Base-by-base conservation (phyloP, 2,329 filamentous ascomycete genomes). In the Aureobasidium pullulans region DNA sequence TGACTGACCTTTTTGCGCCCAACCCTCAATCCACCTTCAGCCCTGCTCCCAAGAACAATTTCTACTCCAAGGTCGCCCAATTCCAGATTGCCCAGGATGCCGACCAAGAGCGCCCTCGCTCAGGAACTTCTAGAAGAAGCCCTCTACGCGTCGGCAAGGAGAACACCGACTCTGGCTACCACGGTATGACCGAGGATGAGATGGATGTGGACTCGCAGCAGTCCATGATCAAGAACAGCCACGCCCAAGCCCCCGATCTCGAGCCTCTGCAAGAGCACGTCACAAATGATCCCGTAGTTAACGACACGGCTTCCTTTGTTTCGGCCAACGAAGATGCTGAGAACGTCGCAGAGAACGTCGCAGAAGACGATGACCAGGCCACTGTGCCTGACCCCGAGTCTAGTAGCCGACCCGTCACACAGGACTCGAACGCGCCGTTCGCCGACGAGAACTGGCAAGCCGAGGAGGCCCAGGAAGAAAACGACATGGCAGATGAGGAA, bases 161-260 rank as follows among this genome's bases (percentile, higher is more conserved):
- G 54, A 71, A 74, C 47, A 73, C 77, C 1, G 87, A 90, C 66
- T 90, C 87, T 36, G 87, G 87, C 31, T 90, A 89, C 66, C 84
- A 88, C 73, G 87, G 85, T 48, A 87, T 85, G 65, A 76, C 77
- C 3, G 78, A 81, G 57, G 80, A 84, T 59, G 75, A 74, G n/a
- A 75, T 80, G 71, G 75, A 78, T 8, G 60, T 70, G 34, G 69
- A 72, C 32, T 62, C 57, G 11, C 61, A 60, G 54, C 39, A 50
- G 31, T 48, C 52, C 28, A 53, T 47, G 42, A 16, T 54, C 47
- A 57, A 57, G 42, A 59, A 59, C 57, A 59, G 40, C 57, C 46
- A 46, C 44, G 37, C 39, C 10, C 36, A 57, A 39, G 32, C 49
- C 40, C 32, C 47, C 3, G 48, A 48, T 7, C 40, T 60, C 37